Evolutionary conservation across 139 green algal species (phyloP).

Genomic region (Haematococcus lacustris): DNA sequence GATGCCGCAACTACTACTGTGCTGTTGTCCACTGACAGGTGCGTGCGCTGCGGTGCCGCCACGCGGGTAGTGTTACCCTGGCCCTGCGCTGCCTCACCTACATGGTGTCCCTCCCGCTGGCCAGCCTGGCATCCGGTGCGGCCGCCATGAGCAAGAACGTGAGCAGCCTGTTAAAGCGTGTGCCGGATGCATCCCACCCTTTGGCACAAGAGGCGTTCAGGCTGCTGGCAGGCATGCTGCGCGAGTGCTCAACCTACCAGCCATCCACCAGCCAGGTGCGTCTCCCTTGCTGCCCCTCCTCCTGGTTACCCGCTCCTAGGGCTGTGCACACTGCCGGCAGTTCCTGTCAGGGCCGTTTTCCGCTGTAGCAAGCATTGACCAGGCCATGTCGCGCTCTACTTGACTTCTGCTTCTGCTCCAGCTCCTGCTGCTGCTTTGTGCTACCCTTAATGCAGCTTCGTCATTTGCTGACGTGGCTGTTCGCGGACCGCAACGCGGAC

Average conservation of each 20-base stretch:
- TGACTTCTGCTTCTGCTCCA: not conserved
- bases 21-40: not conserved
- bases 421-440: not conserved
- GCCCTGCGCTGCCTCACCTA: conserved; percentile 49
- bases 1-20: not conserved
- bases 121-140: conserved; percentile 28
- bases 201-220: conserved; percentile 42
- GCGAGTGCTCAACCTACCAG: conserved; percentile 48
- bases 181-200: conserved; percentile 42
- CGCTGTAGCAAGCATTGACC: not conserved
- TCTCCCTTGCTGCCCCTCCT: not conserved
- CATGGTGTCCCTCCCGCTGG: conserved; percentile 50
- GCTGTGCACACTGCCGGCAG: not conserved
- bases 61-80: conserved; percentile 36
- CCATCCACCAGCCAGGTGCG: conserved; percentile 57
- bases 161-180: conserved; percentile 44
- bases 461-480: conserved; percentile 69
- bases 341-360: not conserved
- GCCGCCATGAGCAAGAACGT: conserved; percentile 17
- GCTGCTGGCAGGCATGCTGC: conserved; percentile 68
- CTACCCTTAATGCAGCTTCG: conserved; percentile 43
- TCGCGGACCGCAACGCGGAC: conserved; percentile 59
- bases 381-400: not conserved
- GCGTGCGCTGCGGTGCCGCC: conserved; percentile 16
- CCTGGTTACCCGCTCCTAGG: not conserved